These are phyloP conservation scores for Adansonia gregorii DNA, from an alignment of 441 rosid genomes.

Conservation along the genomic window DNA sequence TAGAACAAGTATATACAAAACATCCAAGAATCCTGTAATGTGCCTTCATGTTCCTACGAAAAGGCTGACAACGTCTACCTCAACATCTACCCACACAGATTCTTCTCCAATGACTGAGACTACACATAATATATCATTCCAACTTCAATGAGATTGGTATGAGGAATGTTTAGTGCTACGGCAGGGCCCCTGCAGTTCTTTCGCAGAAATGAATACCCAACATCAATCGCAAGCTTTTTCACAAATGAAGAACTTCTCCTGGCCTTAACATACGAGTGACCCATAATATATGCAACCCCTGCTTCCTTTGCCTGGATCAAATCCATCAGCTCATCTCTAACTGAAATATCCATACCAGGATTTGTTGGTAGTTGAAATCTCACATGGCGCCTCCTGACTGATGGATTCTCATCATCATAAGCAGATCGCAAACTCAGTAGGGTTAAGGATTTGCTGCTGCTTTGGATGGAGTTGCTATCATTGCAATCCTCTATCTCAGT, in stretches of 20 bases:
- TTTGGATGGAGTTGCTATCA: conserved; percentile 49
- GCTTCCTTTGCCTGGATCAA: conserved; percentile 82
- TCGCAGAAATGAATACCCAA: conserved; percentile 82
- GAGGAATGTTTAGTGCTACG: conserved; percentile 92
- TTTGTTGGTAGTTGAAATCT: conserved; percentile 62
- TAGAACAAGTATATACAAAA: background rate
- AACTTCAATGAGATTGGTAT: conserved; percentile 88
- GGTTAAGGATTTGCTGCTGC: conserved; percentile 73
- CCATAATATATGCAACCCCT: conserved; percentile 89
- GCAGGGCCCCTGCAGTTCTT: conserved; percentile 94
- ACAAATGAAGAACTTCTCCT: conserved; percentile 66
- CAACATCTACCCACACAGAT: background rate
- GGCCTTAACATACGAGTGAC: conserved; percentile 83
- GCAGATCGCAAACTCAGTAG: conserved; percentile 66
- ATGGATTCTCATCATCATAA: conserved; percentile 69
- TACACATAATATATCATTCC: conserved; percentile 94
- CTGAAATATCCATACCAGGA: conserved; percentile 64
- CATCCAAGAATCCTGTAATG: background rate
- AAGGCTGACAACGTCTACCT: conserved; percentile 5
- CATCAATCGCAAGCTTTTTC: conserved; percentile 74
- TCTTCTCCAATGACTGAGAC: conserved; percentile 13
- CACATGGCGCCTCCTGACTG: conserved; percentile 59
- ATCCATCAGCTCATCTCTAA: conserved; percentile 82
- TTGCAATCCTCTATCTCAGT: conserved; percentile 59
- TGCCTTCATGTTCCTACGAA: background rate